These are phyloP conservation scores for Senna siamea DNA, from an alignment of 306 rosid species.

Conservation along the genomic window DNA sequence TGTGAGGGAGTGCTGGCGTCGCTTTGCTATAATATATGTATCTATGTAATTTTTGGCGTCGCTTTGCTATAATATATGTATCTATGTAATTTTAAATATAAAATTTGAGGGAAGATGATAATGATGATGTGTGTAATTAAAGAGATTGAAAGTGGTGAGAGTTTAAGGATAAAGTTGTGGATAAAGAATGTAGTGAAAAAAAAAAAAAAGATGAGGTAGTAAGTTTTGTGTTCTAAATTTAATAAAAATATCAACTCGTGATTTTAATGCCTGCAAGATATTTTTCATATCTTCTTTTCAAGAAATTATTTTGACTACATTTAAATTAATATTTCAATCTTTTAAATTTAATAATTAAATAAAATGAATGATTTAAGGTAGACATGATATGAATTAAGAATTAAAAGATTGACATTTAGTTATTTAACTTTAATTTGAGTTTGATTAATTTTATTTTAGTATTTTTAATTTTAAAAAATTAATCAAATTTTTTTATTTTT, in stretches of 20 bases:
- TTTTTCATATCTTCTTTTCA: too few species aligned
- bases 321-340: too few species aligned
- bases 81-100: not conserved
- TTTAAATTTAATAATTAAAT: too few species aligned
- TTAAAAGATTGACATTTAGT: too few species aligned
- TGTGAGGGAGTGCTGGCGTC: not conserved
- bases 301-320: too few species aligned
- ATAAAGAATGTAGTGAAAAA: not conserved
- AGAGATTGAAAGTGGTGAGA: not conserved
- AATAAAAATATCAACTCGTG: not conserved
- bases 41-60: not conserved
- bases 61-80: not conserved
- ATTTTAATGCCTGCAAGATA: not conserved
- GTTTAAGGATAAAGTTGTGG: constrained; percentile 37
- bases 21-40: not conserved
- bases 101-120: constrained; percentile 28
- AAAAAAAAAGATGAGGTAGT: not conserved
- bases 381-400: too few species aligned
- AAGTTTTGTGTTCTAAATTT: not conserved
- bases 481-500: too few species aligned
- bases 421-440: too few species aligned
- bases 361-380: too few species aligned
- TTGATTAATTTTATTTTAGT: too few species aligned
- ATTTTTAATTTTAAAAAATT: too few species aligned
- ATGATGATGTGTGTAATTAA: not conserved